Evolutionary conservation across 2,329 filamentous ascomycete species (phyloP).

Genomic region (Blumeriella jaapii): DNA sequence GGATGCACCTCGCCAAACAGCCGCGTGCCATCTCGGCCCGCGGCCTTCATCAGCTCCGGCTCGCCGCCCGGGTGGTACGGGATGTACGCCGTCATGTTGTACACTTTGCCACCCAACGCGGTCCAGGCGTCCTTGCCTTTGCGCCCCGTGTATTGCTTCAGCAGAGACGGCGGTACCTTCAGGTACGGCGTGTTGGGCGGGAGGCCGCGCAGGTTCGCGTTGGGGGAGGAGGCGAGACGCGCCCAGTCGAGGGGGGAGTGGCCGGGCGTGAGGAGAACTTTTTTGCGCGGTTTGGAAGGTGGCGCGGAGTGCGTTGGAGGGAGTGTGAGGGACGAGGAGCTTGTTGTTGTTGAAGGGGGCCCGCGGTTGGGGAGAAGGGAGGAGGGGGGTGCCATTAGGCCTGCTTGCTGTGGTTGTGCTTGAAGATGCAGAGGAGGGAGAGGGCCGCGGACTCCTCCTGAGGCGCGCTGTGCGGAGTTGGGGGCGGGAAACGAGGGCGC

Average conservation of each 20-base stretch:
- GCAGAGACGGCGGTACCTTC: conserved; percentile 70
- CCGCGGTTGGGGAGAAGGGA: conserved; percentile 33
- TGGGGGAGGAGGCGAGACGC: conserved; percentile 51
- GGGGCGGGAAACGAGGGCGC: conserved; percentile 35
- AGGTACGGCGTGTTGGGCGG: conserved; percentile 42
- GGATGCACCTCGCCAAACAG: conserved; percentile 57
- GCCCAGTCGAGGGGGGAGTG: conserved; percentile 97
- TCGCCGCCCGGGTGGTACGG: conserved; percentile 85
- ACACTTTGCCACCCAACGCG: conserved; percentile 78
- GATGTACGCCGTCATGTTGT: conserved; percentile 84
- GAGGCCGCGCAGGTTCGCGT: conserved; percentile 55
- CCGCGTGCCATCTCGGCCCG: conserved; percentile 49
- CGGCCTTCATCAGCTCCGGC: conserved; percentile 55
- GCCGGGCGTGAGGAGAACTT: conserved; percentile 76
- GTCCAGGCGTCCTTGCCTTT: conserved; percentile 61
- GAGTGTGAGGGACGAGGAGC: conserved; percentile 37
- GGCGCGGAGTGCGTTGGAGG: conserved; percentile 42
- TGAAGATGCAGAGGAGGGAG: conserved; percentile 8
- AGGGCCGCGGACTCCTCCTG: conserved; percentile 14
- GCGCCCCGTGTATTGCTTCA: conserved; percentile 69
- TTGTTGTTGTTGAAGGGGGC: conserved; percentile 27
- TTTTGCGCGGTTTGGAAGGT: conserved; percentile 47
- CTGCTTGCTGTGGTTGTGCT: conserved; percentile 11
- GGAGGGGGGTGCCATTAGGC: conserved; percentile 19
- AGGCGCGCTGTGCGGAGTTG: conserved; percentile 41